Conservation (phyloP, 371 early-diverging fungal species). For the Phascolomyces articulosus region DNA sequence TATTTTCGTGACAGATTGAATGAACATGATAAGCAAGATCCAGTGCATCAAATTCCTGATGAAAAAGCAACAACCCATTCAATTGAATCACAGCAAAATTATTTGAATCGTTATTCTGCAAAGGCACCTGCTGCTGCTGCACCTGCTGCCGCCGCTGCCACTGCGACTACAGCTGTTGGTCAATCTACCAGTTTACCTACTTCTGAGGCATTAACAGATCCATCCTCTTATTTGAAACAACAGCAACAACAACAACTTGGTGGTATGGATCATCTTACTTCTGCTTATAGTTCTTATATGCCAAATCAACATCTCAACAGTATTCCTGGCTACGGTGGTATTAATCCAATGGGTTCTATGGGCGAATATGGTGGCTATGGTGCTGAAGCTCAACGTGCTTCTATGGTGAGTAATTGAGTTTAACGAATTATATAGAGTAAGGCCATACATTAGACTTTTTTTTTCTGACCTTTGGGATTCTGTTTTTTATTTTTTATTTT, state of each 20-base stretch:
- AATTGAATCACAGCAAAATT: slow-evolving; percentile 6
- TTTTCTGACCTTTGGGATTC: not conserved
- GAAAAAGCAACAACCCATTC: not conserved
- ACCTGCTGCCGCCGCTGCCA: not conserved
- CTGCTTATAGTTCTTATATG: slow-evolving; percentile 54
- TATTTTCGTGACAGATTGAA: not conserved
- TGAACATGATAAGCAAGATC: slow-evolving; percentile 1
- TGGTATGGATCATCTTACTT: slow-evolving; percentile 59
- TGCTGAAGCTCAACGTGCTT: slow-evolving; percentile 29
- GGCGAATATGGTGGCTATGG: slow-evolving; percentile 37
- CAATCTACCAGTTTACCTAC: not conserved
- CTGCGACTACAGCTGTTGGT: not conserved
- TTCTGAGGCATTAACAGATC: not conserved
- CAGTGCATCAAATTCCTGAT: not conserved
- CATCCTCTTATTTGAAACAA: slow-evolving; percentile 4
- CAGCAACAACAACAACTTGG: slow-evolving; percentile 18
- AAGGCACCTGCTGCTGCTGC: not conserved
- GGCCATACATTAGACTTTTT: not conserved
- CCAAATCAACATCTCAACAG: slow-evolving; percentile 44
- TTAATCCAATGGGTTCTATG: slow-evolving; percentile 59
- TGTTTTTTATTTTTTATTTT: too few species aligned
- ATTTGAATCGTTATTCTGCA: slow-evolving; percentile 4
- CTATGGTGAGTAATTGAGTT: slow-evolving; percentile 27
- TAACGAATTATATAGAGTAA: not conserved
- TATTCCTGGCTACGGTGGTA: slow-evolving; percentile 56